Evolutionary conservation across 148 eudicot genomes (phyloP).

Genomic region (Persicaria maculosa): DNA sequence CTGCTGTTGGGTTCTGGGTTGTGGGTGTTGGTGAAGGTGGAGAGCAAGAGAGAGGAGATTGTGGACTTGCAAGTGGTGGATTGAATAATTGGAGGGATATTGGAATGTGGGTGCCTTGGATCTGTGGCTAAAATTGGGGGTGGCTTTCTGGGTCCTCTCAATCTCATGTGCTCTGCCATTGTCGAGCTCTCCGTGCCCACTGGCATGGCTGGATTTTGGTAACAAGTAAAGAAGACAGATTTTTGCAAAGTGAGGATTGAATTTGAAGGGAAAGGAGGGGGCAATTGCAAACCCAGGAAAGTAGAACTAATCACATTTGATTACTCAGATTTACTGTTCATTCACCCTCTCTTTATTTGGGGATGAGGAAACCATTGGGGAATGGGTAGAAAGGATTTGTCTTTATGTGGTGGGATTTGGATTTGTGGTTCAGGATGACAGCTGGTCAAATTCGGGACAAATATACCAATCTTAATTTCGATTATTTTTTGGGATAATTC

Average conservation of each 20-base stretch:
- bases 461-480: not conserved
- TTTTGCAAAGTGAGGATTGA: not conserved
- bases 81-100: conserved; percentile 8
- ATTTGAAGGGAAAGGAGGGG: not conserved
- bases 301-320: not conserved
- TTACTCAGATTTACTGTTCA: conserved; percentile 7
- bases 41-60: conserved; percentile 11
- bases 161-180: conserved; percentile 15
- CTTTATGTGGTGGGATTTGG: not conserved
- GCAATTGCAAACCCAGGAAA: not conserved
- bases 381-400: conserved; percentile 4
- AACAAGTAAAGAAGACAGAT: not conserved
- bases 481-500: not conserved
- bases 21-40: conserved; percentile 11
- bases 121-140: conserved; percentile 4
- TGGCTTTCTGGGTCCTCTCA: conserved; percentile 9
- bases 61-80: conserved; percentile 14
- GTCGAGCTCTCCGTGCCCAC: conserved; percentile 4
- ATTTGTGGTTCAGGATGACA: not conserved
- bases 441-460: not conserved
- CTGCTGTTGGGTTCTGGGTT: not conserved
- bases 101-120: conserved; percentile 12
- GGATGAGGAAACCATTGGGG: not conserved
- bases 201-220: conserved; percentile 12
- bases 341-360: not conserved